Evolutionary conservation across 177 flowering plant genomes (phyloP).

Genomic region (Tripterygium wilfordii): DNA sequence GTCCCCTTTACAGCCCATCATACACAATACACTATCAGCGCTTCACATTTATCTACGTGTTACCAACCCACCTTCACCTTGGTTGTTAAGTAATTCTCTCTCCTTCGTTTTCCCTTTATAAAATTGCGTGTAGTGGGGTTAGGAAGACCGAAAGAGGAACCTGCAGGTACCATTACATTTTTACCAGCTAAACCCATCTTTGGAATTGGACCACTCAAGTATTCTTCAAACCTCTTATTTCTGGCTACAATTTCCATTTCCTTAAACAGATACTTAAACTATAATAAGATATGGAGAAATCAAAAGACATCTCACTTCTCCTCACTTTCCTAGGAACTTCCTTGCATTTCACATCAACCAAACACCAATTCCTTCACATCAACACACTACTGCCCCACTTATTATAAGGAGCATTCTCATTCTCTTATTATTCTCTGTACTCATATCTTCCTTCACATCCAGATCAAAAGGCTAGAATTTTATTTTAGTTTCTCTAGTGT

Average conservation of each 20-base stretch:
- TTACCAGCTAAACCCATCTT: too few species aligned
- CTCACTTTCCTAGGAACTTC: slow-evolving; percentile 22
- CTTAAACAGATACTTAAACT: neutral
- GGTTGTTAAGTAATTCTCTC: slow-evolving; percentile 24
- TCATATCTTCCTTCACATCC: slow-evolving; percentile 19
- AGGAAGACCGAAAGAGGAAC: too few species aligned
- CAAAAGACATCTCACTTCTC: slow-evolving; percentile 39
- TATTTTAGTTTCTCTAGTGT: neutral
- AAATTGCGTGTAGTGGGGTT: slow-evolving; percentile 12
- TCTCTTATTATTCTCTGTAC: slow-evolving; percentile 19
- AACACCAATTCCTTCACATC: slow-evolving; percentile 2
- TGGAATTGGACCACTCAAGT: too few species aligned
- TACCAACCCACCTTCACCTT: slow-evolving; percentile 26
- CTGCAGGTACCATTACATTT: too few species aligned
- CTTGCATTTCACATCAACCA: neutral
- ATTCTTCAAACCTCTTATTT: too few species aligned
- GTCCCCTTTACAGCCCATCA: slow-evolving; percentile 6
- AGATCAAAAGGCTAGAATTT: slow-evolving; percentile 27
- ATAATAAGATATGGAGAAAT: slow-evolving; percentile 8
- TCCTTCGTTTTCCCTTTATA: slow-evolving; percentile 3
- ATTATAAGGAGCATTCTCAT: slow-evolving; percentile 18
- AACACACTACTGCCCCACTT: slow-evolving; percentile 9
- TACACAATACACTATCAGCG: slow-evolving; percentile 19
- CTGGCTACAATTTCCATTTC: too few species aligned
- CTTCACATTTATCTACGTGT: slow-evolving; percentile 20